Percentiles rank a stretch among this genome's conserved stretches.
Conservation (phyloP, 225 moss, liverwort and hornwort species). For the Bryum argenteum region DNA sequence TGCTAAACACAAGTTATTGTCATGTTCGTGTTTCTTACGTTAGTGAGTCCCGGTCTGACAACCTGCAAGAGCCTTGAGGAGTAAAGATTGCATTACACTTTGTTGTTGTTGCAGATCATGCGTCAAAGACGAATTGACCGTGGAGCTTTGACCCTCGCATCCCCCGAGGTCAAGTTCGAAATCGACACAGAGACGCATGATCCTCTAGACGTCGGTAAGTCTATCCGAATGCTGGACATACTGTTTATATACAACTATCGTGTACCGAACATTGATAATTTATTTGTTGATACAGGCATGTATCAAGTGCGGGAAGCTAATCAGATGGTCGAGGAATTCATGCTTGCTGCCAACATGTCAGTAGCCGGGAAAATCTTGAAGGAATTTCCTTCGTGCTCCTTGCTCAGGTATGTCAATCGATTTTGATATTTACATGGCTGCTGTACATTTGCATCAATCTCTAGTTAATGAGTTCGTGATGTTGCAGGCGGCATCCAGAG, state of each 20-base stretch:
- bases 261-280: constrained; percentile 14
- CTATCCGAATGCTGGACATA: not conserved
- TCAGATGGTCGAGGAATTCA: constrained; percentile 99
- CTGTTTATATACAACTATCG: constrained; percentile 1
- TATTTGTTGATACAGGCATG: constrained; percentile 66
- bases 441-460: constrained; percentile 10
- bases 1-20: not conserved
- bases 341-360: constrained; percentile 98
- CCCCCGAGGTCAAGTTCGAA: constrained; percentile 99
- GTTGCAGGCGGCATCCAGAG: constrained; percentile 89
- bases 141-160: constrained; percentile 94
- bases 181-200: constrained; percentile 99
- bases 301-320: constrained; percentile 99
- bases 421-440: not conserved
- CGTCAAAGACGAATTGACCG: constrained; percentile 87
- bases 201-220: constrained; percentile 94
- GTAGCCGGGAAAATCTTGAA: constrained; percentile 89
- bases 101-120: constrained; percentile 61
- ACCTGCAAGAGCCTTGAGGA: not conserved
- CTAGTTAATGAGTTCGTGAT: constrained; percentile 26
- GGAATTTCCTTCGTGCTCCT: constrained; percentile 79
- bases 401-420: constrained; percentile 65
- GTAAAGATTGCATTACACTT: not conserved
- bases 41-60: not conserved
- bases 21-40: not conserved